Evolutionary conservation across 1,139 yeast genomes (phyloP).

Genomic region (Zygotorulaspora mrakii): DNA sequence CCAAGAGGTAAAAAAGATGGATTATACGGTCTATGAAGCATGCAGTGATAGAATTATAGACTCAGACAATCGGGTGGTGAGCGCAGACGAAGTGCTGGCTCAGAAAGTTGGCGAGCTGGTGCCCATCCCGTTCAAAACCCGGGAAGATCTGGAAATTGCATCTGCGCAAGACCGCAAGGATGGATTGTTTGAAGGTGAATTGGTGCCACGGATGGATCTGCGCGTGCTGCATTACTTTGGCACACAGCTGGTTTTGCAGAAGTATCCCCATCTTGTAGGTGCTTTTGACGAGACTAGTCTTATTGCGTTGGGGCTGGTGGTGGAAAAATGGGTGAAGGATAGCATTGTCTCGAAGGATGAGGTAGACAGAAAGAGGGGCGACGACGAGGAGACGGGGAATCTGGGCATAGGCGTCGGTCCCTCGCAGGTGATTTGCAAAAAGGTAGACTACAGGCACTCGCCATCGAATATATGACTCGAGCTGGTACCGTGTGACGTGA

Average conservation of each 20-base stretch:
- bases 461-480: slow-evolving; percentile 29
- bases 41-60: slow-evolving; percentile 30
- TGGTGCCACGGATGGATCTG: slow-evolving; percentile 33
- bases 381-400: too few relatives aligned
- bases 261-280: slow-evolving; percentile 32
- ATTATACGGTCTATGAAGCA: slow-evolving; percentile 33
- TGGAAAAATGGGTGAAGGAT: slow-evolving; percentile 35
- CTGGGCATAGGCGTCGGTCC: slow-evolving; percentile 20
- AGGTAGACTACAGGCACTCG: slow-evolving; percentile 27
- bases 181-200: slow-evolving; percentile 28
- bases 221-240: slow-evolving; percentile 35
- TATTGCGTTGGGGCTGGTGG: slow-evolving; percentile 30
- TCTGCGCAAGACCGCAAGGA: slow-evolving; percentile 24
- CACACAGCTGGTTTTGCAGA: slow-evolving; percentile 31
- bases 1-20: too few relatives aligned
- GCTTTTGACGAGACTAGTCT: slow-evolving; percentile 35
- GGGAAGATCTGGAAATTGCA: slow-evolving; percentile 30
- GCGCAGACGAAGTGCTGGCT: slow-evolving; percentile 35
- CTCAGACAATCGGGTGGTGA: slow-evolving; percentile 26
- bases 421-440: slow-evolving; percentile 25
- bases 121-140: slow-evolving; percentile 33
- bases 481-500: slow-evolving; percentile 6
- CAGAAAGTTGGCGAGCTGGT: slow-evolving; percentile 27
- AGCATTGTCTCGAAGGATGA: slow-evolving; percentile 19
- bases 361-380: too few relatives aligned